phyloP scores from a whole-genome alignment of 805 yeast genomes.

The Myxozyma monticola region DNA sequence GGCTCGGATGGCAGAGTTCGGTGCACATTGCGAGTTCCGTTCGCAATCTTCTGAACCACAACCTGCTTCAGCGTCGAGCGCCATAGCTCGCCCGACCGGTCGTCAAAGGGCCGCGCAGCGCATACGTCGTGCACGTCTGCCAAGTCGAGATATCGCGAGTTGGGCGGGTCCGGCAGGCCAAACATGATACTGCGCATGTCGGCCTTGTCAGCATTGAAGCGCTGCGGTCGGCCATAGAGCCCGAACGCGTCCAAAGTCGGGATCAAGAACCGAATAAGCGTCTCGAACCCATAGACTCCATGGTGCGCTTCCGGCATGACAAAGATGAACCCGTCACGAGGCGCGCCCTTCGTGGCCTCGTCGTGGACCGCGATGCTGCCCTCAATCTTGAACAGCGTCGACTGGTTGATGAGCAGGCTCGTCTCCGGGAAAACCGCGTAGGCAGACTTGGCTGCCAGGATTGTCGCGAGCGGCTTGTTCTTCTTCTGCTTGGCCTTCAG shows the following conservation, averaged over 20 bases:
- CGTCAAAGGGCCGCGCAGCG: constrained; percentile 41
- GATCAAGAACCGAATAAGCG: constrained; percentile 74
- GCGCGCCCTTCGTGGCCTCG: constrained; percentile 36
- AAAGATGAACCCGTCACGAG: constrained; percentile 64
- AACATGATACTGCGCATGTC: constrained; percentile 68
- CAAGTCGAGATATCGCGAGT: constrained; percentile 63
- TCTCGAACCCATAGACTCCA: constrained; percentile 79
- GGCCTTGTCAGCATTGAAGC: constrained; percentile 69
- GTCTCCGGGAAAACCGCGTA: constrained; percentile 93
- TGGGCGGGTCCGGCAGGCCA: constrained; percentile 81
- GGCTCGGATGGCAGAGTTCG: constrained; percentile 29
- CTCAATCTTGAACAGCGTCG: constrained; percentile 86
- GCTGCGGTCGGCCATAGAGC: constrained; percentile 78
- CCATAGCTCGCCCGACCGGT: constrained; percentile 67
- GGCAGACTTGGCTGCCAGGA: constrained; percentile 65
- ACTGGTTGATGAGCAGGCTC: constrained; percentile 73
- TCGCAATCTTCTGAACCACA: constrained; percentile 51
- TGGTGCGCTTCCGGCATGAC: constrained; percentile 84
- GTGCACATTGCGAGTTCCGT: constrained; percentile 37
- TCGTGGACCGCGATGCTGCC: constrained; percentile 49
- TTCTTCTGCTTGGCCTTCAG: constrained; percentile 69
- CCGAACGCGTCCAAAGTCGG: constrained; percentile 76
- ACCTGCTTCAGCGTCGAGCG: constrained; percentile 54
- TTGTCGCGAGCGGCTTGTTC: constrained; percentile 72
- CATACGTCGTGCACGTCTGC: constrained; percentile 53